Evolutionary conservation across 805 yeast species (phyloP).

Genomic region (Nakazawaea ambrosiae): DNA sequence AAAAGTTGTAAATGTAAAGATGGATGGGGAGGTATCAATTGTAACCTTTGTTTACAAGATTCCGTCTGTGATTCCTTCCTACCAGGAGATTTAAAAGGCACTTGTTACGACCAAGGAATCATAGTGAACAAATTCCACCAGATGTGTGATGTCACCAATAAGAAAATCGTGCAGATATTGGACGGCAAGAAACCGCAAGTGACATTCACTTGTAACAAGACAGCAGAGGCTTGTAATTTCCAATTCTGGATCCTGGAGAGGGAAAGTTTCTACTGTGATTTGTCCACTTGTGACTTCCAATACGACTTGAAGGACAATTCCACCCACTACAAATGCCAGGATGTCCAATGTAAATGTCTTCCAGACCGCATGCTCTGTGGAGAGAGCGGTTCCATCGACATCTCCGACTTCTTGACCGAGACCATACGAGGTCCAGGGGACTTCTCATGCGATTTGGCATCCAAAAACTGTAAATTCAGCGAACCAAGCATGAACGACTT

Average conservation of each 20-base stretch:
- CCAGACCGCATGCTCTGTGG: constrained; percentile 95
- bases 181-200: constrained; percentile 84
- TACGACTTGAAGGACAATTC: constrained; percentile 55
- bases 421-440: constrained; percentile 93
- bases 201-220: constrained; percentile 79
- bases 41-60: constrained; percentile 77
- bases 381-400: constrained; percentile 87
- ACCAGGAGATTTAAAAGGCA: constrained; percentile 79
- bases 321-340: constrained; percentile 72
- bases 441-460: constrained; percentile 66
- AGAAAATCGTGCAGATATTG: constrained; percentile 74
- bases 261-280: constrained; percentile 88
- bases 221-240: constrained; percentile 65
- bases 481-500: constrained; percentile 96
- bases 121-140: constrained; percentile 76
- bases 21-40: constrained; percentile 95
- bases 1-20: constrained; percentile 60
- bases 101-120: constrained; percentile 83
- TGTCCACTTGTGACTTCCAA: constrained; percentile 64
- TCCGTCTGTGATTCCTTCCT: constrained; percentile 76
- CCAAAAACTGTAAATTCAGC: constrained; percentile 66
- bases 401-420: constrained; percentile 85
- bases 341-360: constrained; percentile 79
- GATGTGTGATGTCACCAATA: constrained; percentile 91
- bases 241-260: constrained; percentile 93